Evolutionary conservation across 2,329 filamentous ascomycete species (phyloP), one percentile per base, ranked within the genome.

Genomic region (Aureobasidium sp.): DNA sequence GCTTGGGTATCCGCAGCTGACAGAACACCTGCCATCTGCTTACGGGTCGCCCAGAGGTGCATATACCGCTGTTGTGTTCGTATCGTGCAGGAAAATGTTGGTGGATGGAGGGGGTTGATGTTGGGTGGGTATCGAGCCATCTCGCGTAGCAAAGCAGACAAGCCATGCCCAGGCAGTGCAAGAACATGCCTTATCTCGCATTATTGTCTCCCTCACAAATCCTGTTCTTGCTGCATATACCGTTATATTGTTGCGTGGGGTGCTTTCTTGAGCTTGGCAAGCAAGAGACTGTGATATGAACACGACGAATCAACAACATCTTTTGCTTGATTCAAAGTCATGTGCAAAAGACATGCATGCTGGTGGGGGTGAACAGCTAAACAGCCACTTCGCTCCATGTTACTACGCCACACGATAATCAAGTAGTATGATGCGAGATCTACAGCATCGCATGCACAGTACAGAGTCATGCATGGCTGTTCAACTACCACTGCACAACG

Each of bases 341-440:
- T n/a, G 53, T n/a, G 36, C 42, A 17, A 9, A 56, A n/a, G 27
- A 22, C 25, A 34, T 44, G 39, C 39, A 25, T 44, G 52, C 39
- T 17, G 27, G 52, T 25, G 53, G 53, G n/a, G n/a, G 39, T 34
- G 53, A 57, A 31, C n/a, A 39, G 20, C 42, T 45, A 22, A 17
- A 45, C 42, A 55, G 37, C 36, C 52, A 55, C 52, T 17, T 55
- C 9, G 14, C 37, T 55, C 37, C 25, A 55, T 25, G 36, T 31
- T 41, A 15, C 51, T 44, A 57, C 53, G 53, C 53, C 53, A 57
- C 39, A 57, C 53, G 39, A 57, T 25, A 57, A 57, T 57, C 39
- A 45, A 41, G 39, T 34, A 55, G 36, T 4, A 42, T 41, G 25
- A 57, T 57, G 39, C 29, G 53, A 45, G 53, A 57, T 57, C 53